These are phyloP conservation scores for Acorus gramineus DNA, from an alignment of 106 monocot genomes.

Conservation along the genomic window DNA sequence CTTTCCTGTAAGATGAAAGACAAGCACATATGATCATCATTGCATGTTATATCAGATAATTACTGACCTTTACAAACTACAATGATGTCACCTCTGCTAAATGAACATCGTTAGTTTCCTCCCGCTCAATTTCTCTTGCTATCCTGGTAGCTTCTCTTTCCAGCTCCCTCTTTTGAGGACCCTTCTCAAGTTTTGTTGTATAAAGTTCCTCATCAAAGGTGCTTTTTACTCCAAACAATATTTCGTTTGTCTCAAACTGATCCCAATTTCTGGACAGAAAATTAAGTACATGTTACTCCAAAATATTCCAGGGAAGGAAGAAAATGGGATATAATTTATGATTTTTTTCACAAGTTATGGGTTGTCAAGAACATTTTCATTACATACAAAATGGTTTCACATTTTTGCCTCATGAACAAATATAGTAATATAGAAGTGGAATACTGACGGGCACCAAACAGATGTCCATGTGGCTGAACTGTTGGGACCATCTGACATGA, in stretches of 20 bases:
- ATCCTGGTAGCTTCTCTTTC: conserved; percentile 75
- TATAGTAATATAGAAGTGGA: no score
- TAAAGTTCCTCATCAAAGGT: conserved; percentile 96
- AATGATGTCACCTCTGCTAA: conserved; percentile 57
- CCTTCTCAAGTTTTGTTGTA: conserved; percentile 93
- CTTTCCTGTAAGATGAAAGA: conserved; percentile 61
- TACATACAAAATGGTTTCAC: no score
- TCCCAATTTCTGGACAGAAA: conserved; percentile 68
- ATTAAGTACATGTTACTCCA: background rate
- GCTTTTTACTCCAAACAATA: conserved; percentile 93
- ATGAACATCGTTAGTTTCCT: conserved; percentile 80
- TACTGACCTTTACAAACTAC: no score
- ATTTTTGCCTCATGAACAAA: no score
- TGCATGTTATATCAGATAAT: no score
- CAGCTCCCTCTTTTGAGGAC: conserved; percentile 65
- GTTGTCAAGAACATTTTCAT: no score
- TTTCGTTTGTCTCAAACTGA: conserved; percentile 84
- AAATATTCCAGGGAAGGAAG: no score
- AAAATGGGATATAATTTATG: no score
- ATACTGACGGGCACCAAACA: no score
- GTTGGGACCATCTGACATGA: no score
- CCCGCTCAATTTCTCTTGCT: conserved; percentile 94
- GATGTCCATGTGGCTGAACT: no score
- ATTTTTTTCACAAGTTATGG: no score
- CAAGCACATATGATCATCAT: background rate